These are phyloP conservation scores for Trichoderma sp. DNA, from an alignment of 2,329 filamentous ascomycete genomes.

Conservation along the genomic window DNA sequence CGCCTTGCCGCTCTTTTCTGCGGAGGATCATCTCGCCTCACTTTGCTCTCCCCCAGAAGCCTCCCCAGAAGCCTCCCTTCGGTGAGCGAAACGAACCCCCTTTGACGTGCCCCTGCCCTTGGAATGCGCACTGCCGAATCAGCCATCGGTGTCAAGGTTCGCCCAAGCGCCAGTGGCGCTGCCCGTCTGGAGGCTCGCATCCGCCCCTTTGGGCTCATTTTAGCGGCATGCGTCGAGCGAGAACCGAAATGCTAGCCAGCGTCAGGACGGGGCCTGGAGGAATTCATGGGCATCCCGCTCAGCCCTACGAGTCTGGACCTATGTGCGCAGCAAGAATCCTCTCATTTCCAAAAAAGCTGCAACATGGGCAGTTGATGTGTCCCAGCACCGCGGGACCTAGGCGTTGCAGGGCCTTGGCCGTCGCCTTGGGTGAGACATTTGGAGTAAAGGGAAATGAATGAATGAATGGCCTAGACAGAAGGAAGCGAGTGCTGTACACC, in stretches of 20 bases:
- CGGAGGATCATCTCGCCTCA: not conserved
- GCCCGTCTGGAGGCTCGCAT: not conserved
- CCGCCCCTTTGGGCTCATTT: not conserved
- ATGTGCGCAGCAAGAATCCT: not conserved
- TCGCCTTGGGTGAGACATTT: not conserved
- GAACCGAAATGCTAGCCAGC: not conserved
- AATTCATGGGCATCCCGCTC: not conserved
- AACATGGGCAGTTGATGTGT: not conserved
- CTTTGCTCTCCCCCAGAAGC: not conserved
- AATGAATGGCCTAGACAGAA: not conserved
- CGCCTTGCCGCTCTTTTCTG: not conserved
- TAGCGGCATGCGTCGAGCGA: not conserved
- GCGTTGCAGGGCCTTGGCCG: not conserved
- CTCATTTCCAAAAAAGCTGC: not conserved
- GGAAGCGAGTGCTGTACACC: not conserved
- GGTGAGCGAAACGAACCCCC: not conserved
- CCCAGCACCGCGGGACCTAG: not conserved
- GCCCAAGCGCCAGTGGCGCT: constrained; percentile 19
- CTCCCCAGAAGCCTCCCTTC: not conserved
- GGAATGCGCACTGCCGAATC: not conserved
- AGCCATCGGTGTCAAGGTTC: not conserved
- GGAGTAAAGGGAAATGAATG: not conserved
- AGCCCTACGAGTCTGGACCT: constrained; percentile 13
- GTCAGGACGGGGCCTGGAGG: not conserved
- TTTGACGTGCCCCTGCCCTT: not conserved